A percentile compares a stretch with the other conserved stretches of the same genome.
Evolutionary conservation across 2,329 filamentous ascomycete genomes (phyloP).

Genomic region (Cladosporium sp.): DNA sequence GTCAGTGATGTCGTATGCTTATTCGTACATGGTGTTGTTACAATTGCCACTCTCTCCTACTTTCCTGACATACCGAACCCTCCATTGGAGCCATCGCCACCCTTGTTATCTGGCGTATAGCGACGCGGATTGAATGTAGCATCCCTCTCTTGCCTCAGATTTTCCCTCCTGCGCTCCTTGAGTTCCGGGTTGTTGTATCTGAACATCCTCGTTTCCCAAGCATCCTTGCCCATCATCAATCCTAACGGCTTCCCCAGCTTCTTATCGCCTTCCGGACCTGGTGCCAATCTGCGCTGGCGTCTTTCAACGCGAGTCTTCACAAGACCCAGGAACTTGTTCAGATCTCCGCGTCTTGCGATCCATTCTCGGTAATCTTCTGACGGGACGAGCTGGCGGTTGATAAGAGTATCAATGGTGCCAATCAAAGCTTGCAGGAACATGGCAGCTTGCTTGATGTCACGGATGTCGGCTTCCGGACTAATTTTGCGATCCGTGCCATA

Average conservation of each 20-base stretch:
- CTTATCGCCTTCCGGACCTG: background rate
- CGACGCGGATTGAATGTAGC: background rate
- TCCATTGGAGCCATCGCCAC: background rate
- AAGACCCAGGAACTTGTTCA: constrained; percentile 18
- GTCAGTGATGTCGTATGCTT: background rate
- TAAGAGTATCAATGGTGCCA: constrained; percentile 27
- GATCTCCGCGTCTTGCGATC: constrained; percentile 17
- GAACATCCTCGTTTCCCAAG: background rate
- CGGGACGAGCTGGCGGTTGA: constrained; percentile 21
- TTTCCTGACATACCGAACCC: background rate
- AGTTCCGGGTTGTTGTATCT: background rate
- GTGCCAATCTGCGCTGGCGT: background rate
- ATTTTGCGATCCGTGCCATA: constrained; percentile 16
- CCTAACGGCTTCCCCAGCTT: background rate
- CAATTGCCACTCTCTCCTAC: background rate
- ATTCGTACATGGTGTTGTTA: background rate
- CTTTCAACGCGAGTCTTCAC: constrained; percentile 9
- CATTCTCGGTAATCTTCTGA: constrained; percentile 16
- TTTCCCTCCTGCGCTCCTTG: background rate
- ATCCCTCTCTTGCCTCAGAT: background rate
- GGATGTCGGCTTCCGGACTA: background rate
- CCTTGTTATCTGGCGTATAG: too few species aligned
- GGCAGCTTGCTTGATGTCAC: constrained; percentile 17
- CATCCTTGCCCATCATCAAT: background rate
- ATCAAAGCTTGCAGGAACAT: constrained; percentile 22